Evolutionary conservation across 805 yeast genomes (phyloP).

Genomic region (Teunomyces barrocoloradensis): DNA sequence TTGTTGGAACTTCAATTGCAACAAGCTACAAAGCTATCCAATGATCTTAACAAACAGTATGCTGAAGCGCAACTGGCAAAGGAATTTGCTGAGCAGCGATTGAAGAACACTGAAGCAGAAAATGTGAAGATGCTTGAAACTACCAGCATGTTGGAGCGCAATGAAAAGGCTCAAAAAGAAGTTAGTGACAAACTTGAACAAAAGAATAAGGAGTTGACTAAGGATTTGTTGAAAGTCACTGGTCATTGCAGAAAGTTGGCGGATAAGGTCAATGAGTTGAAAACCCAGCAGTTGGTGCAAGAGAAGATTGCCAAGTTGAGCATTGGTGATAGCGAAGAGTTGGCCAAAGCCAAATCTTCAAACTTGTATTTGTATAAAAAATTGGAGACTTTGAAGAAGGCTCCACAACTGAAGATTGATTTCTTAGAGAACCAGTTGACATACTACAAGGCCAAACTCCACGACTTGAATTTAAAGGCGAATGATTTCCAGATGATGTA

Average conservation of each 20-base stretch:
- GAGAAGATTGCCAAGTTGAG: constrained; percentile 9
- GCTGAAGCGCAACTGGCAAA: constrained; percentile 19
- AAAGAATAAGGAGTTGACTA: constrained; percentile 23
- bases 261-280: constrained; percentile 21
- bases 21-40: constrained; percentile 24
- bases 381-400: constrained; percentile 13
- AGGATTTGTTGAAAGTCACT: constrained; percentile 29
- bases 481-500: constrained; percentile 38
- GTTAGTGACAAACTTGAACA: constrained; percentile 32
- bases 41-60: constrained; percentile 18
- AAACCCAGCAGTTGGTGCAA: constrained; percentile 8
- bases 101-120: constrained; percentile 20
- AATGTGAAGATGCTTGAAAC: constrained; percentile 24
- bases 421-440: constrained; percentile 41
- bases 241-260: constrained; percentile 31
- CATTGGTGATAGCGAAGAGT: constrained; percentile 15
- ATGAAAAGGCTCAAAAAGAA: neutral
- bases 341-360: constrained; percentile 5
- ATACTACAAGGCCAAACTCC: constrained; percentile 46
- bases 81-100: constrained; percentile 15
- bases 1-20: constrained; percentile 34
- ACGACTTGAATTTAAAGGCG: constrained; percentile 37
- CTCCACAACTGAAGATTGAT: constrained; percentile 29
- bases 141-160: neutral
- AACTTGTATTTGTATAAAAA: constrained; percentile 9